Conservation (phyloP, 108 stramenopile genomes). For the Asterionellopsis glacialis region DNA sequence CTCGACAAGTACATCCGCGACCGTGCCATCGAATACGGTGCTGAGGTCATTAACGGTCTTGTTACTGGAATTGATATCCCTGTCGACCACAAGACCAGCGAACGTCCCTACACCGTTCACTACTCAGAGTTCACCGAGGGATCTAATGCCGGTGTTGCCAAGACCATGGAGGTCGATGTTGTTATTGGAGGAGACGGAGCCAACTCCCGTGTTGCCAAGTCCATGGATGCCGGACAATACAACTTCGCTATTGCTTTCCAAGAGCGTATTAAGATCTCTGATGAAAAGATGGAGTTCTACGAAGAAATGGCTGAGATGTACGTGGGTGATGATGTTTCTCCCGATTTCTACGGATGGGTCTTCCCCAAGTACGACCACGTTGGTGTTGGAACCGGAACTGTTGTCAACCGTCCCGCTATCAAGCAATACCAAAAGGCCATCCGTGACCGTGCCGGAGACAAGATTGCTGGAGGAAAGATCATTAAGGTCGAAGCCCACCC, state of each 20-base stretch:
- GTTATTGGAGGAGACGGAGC: conserved; percentile 97
- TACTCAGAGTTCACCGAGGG: conserved; percentile 77
- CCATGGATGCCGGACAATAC: conserved; percentile 97
- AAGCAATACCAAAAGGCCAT: conserved; percentile 99
- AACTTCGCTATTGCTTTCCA: conserved; percentile 99
- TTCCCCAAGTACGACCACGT: conserved; percentile 99
- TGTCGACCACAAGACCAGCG: conserved; percentile 67
- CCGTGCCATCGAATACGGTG: conserved; percentile 94
- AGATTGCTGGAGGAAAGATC: conserved; percentile 97
- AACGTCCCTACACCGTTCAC: conserved; percentile 85
- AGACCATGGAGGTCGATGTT: conserved; percentile 85
- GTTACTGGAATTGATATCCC: conserved; percentile 93
- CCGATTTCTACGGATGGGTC: conserved; percentile 99
- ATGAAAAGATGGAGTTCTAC: conserved; percentile 96
- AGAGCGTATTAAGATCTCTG: conserved; percentile 97
- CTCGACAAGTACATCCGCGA: conserved; percentile 95
- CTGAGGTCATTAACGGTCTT: conserved; percentile 88
- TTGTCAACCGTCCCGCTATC: conserved; percentile 97
- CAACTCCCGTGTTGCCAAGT: conserved; percentile 98
- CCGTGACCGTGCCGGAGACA: conserved; percentile 94
- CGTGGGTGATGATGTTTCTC: conserved; percentile 98
- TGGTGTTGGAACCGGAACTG: conserved; percentile 97
- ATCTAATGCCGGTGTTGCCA: conserved; percentile 64
- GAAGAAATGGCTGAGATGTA: conserved; percentile 98
- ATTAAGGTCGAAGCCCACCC: conserved; percentile 99